Base-by-base conservation (phyloP, 352 stramenopile species). In the Pythium brassicae region DNA sequence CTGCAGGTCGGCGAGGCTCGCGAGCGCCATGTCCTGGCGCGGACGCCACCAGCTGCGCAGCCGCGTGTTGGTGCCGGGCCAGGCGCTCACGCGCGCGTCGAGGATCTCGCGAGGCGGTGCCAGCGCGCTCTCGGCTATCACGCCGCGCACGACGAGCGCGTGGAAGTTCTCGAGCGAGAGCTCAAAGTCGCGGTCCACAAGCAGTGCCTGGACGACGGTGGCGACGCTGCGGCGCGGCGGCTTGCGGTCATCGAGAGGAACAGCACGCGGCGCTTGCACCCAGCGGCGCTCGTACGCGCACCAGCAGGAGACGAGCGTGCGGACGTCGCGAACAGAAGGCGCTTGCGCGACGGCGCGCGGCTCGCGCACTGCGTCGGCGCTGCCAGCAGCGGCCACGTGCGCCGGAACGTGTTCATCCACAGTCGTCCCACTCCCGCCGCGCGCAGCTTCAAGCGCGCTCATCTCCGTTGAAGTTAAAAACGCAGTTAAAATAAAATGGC, bases 1-100 rank as follows among this genome's bases (percentile, higher is more conserved):
- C 22, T 74, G 63, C 25, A 81, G 54, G 35, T 76, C 61, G 35
- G 65, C 60, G n/a, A 54, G 25, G 6, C 69, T 39, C 2, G 58
- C 68, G 4, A 66, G 19, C 25, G 29, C 29, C 65, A 48, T 14
- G 57, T 62, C 51, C 62, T 46, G 2, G 37, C 40, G 8, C 20
- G 45, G 22, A 12, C 12, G 37, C 62, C 50, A 72, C 43, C 63
- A 63, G 17, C 53, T 37, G 15, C 44, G 42, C 20, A 53, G 50
- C 1, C 53, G 52, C 20, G 56, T 34, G 2, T 52, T 22, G 22
- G 53, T 40, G 0, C 37, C 50, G 17, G 37, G 11, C 65, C 65
- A 72, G 8, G 35, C 17, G 10, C 10, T 32, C 3, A 72, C 46
- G 27, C 56, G 57, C 37, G 48, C 39, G 22, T 49, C 32, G 22